Conservation (phyloP, 306 rosid genomes). For the Begonia fuchsioides region DNA sequence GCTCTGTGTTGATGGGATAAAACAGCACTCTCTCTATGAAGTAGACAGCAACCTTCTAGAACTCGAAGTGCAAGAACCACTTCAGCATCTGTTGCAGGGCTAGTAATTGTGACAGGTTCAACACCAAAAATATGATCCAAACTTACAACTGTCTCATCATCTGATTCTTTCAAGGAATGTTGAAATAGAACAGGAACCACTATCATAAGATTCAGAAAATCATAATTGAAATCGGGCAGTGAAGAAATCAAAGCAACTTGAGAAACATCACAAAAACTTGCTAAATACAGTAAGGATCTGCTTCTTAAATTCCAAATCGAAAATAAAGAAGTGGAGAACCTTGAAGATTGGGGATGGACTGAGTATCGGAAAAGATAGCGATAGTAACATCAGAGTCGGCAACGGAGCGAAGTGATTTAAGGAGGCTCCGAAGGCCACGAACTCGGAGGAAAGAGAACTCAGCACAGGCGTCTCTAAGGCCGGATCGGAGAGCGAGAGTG, state of each 20-base stretch:
- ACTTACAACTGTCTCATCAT: conserved; percentile 32
- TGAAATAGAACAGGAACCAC: conserved; percentile 82
- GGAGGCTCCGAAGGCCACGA: conserved; percentile 67
- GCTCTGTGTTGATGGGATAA: conserved; percentile 52
- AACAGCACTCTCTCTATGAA: conserved; percentile 39
- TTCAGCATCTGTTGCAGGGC: conserved; percentile 62
- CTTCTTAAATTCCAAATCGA: no score
- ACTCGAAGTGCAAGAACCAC: conserved; percentile 50
- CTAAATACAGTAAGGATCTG: no score
- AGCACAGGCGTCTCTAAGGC: conserved; percentile 69
- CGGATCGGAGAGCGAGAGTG: conserved; percentile 61
- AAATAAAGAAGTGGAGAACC: conserved; percentile 19
- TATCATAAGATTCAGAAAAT: conserved; percentile 9
- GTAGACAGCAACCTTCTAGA: conserved; percentile 65
- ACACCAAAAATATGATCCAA: conserved; percentile 63
- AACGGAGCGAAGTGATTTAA: conserved; percentile 71
- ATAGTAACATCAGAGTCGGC: conserved; percentile 59
- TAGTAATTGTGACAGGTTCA: conserved; percentile 50
- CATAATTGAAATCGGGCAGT: neutral
- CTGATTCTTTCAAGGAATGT: conserved; percentile 58
- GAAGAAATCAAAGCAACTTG: neutral
- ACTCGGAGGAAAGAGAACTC: conserved; percentile 82
- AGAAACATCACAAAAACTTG: neutral
- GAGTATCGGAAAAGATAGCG: conserved; percentile 46
- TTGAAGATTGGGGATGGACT: conserved; percentile 60